Evolutionary conservation across 176 grass and related monocot genomes (phyloP).

Genomic region (Areca catechu): DNA sequence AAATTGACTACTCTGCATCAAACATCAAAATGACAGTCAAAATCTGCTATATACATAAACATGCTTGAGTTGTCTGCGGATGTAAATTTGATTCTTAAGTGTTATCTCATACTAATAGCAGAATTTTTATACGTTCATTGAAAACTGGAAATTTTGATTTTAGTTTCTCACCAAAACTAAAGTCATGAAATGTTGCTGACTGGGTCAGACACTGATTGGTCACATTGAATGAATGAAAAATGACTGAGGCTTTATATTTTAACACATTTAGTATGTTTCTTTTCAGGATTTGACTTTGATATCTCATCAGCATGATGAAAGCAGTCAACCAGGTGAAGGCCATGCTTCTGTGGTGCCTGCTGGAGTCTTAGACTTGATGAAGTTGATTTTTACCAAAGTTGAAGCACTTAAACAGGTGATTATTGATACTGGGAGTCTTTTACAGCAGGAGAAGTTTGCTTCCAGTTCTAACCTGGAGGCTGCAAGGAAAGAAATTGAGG

Average conservation of each 20-base stretch:
- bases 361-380: slow-evolving; percentile 38
- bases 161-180: too few relatives aligned
- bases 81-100: too few relatives aligned
- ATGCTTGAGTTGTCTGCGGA: too few relatives aligned
- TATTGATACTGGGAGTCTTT: slow-evolving; percentile 18
- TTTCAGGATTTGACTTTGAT: slow-evolving; percentile 25
- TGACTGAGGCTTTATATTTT: background rate
- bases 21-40: background rate
- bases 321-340: slow-evolving; percentile 3
- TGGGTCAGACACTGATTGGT: too few relatives aligned
- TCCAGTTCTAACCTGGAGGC: slow-evolving; percentile 26
- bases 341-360: background rate
- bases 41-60: background rate
- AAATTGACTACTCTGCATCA: too few relatives aligned
- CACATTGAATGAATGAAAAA: too few relatives aligned
- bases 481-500: slow-evolving; percentile 28
- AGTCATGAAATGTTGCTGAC: too few relatives aligned
- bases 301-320: slow-evolving; percentile 9
- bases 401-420: slow-evolving; percentile 46
- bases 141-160: too few relatives aligned
- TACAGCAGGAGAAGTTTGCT: slow-evolving; percentile 34
- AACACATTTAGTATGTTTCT: background rate
- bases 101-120: too few relatives aligned
- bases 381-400: slow-evolving; percentile 47
- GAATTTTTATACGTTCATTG: too few relatives aligned